phyloP scores from a whole-genome alignment of 768 basidiomycete genomes.

The Lentinula edodes region DNA sequence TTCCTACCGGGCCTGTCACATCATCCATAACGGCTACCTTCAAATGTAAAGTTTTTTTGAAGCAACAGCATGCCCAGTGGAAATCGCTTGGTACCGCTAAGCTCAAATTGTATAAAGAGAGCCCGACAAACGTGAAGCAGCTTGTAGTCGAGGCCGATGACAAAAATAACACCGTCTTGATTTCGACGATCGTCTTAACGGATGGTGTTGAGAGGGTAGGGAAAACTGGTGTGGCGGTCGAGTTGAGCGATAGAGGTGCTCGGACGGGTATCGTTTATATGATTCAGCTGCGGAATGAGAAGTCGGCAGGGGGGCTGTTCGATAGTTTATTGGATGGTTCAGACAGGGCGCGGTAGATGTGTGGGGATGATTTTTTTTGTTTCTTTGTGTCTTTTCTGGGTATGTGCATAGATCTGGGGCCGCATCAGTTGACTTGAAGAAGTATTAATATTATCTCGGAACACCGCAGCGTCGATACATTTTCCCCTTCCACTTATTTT shows the following conservation, averaged over 20 bases:
- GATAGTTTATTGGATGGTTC: conserved; percentile 84
- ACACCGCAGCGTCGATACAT: background rate
- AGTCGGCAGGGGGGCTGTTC: conserved; percentile 77
- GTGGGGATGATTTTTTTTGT: conserved; percentile 3
- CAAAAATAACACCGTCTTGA: conserved; percentile 70
- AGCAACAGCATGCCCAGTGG: conserved; percentile 97
- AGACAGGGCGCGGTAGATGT: conserved; percentile 47
- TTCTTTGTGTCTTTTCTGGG: conserved; percentile 2
- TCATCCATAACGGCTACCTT: conserved; percentile 82
- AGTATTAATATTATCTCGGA: background rate
- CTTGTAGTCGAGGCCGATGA: conserved; percentile 88
- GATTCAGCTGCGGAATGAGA: conserved; percentile 92
- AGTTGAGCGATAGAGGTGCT: conserved; percentile 86
- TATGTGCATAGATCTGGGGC: conserved; percentile 6
- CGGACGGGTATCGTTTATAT: conserved; percentile 95
- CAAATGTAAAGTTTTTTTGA: conserved; percentile 97
- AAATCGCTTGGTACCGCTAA: conserved; percentile 87
- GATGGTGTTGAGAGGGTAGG: conserved; percentile 99
- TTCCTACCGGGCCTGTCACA: conserved; percentile 60
- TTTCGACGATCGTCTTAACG: conserved; percentile 92
- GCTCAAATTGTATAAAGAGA: conserved; percentile 81
- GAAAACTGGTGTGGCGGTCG: conserved; percentile 96
- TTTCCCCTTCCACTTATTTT: background rate
- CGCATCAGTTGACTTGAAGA: background rate
- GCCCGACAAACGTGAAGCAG: conserved; percentile 89